Percentiles rank a stretch among this genome's conserved stretches.
phyloP scores from a whole-genome alignment of 768 basidiomycete species.

The Rhizopogon roseolus region DNA sequence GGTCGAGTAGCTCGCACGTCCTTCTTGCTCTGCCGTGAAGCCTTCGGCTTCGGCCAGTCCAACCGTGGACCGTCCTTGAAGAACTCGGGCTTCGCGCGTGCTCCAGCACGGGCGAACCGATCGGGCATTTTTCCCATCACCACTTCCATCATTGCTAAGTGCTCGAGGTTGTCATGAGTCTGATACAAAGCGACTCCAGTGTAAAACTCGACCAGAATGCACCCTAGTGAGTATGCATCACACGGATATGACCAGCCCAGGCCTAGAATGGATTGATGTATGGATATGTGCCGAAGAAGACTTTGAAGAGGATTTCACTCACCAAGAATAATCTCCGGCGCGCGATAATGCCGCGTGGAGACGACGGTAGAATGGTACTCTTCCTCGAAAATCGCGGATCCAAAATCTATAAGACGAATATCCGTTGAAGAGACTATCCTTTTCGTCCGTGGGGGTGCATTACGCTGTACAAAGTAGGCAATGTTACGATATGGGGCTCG shows the following conservation, averaged over 20 bases:
- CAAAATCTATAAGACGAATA: slow-evolving; percentile 96
- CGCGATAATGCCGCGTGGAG: slow-evolving; percentile 96
- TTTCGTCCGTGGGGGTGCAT: slow-evolving; percentile 62
- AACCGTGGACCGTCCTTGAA: slow-evolving; percentile 84
- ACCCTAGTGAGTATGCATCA: slow-evolving; percentile 97
- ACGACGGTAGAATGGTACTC: slow-evolving; percentile 99
- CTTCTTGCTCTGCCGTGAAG: slow-evolving; percentile 86
- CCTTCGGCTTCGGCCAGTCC: slow-evolving; percentile 89
- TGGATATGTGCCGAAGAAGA: slow-evolving; percentile 4
- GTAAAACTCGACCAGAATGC: slow-evolving; percentile 97
- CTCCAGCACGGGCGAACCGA: slow-evolving; percentile 70
- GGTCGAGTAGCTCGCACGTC: slow-evolving; percentile 85
- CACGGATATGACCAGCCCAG: slow-evolving; percentile 98
- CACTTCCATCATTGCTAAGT: slow-evolving; percentile 99
- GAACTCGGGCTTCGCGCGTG: slow-evolving; percentile 84
- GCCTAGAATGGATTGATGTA: slow-evolving; percentile 43
- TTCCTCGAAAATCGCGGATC: slow-evolving; percentile 94
- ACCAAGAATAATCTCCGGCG: slow-evolving; percentile 99
- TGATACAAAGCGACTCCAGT: slow-evolving; percentile 98
- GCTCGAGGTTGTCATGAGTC: slow-evolving; percentile 98
- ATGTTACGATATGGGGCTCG: slow-evolving; percentile 4
- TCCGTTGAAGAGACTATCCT: slow-evolving; percentile 82
- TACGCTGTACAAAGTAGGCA: slow-evolving; percentile 41
- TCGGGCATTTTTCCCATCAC: slow-evolving; percentile 99
- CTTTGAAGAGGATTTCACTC: slow-evolving; percentile 19